Conservation (phyloP, 2,329 filamentous ascomycete species). For the Didymosphaeria variabile region DNA sequence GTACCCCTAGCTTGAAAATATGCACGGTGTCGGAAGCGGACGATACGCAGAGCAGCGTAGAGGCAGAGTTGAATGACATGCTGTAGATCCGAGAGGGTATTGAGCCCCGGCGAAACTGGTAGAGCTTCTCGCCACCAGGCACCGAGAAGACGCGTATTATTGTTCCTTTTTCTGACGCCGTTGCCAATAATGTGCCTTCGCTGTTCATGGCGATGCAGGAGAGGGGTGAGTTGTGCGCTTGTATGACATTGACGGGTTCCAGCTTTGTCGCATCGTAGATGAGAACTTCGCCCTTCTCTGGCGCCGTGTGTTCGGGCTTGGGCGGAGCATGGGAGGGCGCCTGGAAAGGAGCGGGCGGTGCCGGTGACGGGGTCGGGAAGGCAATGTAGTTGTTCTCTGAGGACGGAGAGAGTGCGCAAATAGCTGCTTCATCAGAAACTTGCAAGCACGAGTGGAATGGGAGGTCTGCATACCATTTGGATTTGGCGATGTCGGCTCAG, state of each 20-base stretch:
- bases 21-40: slow-evolving; percentile 97
- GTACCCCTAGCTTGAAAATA: slow-evolving; percentile 78
- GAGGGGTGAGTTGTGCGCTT: slow-evolving; percentile 90
- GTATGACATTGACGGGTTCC: slow-evolving; percentile 93
- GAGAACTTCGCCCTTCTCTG: slow-evolving; percentile 89
- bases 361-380: slow-evolving; percentile 82
- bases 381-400: slow-evolving; percentile 96
- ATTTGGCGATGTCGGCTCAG: slow-evolving; percentile 93
- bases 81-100: slow-evolving; percentile 96
- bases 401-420: slow-evolving; percentile 91
- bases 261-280: slow-evolving; percentile 90
- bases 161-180: slow-evolving; percentile 95
- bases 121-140: slow-evolving; percentile 89
- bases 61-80: slow-evolving; percentile 98
- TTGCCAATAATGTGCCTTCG: slow-evolving; percentile 90
- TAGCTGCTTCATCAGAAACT: slow-evolving; percentile 62
- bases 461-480: slow-evolving; percentile 67
- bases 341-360: slow-evolving; percentile 60
- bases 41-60: slow-evolving; percentile 91
- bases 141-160: slow-evolving; percentile 97
- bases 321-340: slow-evolving; percentile 86
- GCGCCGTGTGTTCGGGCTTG: slow-evolving; percentile 75
- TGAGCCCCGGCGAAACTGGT: slow-evolving; percentile 93
- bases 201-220: slow-evolving; percentile 92
- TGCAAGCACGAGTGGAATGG: slow-evolving; percentile 19